Conservation (phyloP, 2,329 filamentous ascomycete species). For the Colletotrichum ledebouriae region DNA sequence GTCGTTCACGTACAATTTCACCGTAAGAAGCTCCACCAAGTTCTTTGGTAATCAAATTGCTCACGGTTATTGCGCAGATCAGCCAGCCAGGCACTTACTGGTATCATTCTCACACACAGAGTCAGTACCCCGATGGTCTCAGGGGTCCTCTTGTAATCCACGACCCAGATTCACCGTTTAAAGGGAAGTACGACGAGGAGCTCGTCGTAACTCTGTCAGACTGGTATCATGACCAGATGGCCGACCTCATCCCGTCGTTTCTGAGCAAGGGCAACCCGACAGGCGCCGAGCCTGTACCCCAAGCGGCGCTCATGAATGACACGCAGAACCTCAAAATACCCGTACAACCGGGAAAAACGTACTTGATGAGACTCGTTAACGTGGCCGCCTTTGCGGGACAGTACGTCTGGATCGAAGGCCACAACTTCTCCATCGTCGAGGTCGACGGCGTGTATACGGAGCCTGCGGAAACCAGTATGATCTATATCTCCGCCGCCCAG, state of each 20-base stretch:
- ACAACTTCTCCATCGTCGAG: slow-evolving; percentile 78
- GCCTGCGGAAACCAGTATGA: slow-evolving; percentile 68
- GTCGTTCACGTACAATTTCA: slow-evolving; percentile 79
- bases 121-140: slow-evolving; percentile 79
- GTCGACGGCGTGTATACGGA: slow-evolving; percentile 80
- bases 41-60: neutral
- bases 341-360: slow-evolving; percentile 77
- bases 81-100: slow-evolving; percentile 81
- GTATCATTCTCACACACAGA: slow-evolving; percentile 80
- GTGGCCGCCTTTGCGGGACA: slow-evolving; percentile 79
- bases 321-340: slow-evolving; percentile 70
- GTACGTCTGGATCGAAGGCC: slow-evolving; percentile 76
- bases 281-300: slow-evolving; percentile 75
- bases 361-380: slow-evolving; percentile 79
- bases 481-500: slow-evolving; percentile 78
- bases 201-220: slow-evolving; percentile 75
- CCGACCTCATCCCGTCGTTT: slow-evolving; percentile 60
- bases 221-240: slow-evolving; percentile 76
- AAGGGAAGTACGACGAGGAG: slow-evolving; percentile 71
- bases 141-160: slow-evolving; percentile 75
- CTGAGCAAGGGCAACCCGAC: slow-evolving; percentile 68
- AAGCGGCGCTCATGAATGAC: slow-evolving; percentile 80
- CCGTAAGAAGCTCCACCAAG: slow-evolving; percentile 55
- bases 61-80: slow-evolving; percentile 54
- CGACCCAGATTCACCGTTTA: slow-evolving; percentile 71